Conservation (phyloP, 2,329 filamentous ascomycete genomes). For the Nannizziopsis arthrosporioides region DNA sequence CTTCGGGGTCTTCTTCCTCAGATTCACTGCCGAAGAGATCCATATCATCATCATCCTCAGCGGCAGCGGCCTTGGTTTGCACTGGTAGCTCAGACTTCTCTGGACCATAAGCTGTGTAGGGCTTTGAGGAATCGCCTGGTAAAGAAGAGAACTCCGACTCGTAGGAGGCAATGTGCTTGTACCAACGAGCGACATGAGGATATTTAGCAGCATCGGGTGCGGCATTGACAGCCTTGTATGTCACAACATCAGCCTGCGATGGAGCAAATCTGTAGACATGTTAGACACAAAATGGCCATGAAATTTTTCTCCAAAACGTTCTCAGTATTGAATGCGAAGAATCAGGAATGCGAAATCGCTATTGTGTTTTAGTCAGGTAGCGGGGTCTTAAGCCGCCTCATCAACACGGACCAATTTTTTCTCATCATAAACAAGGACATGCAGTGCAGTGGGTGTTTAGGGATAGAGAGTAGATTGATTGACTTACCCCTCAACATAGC, state of each 20-base stretch:
- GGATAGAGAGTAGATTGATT: conserved; percentile 18
- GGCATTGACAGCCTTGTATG: conserved; percentile 76
- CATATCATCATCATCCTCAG: conserved; percentile 69
- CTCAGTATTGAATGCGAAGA: conserved; percentile 16
- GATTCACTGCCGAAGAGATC: conserved; percentile 90
- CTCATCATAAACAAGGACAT: conserved; percentile 53
- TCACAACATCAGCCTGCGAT: conserved; percentile 90
- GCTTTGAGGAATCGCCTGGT: conserved; percentile 79
- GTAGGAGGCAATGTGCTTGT: conserved; percentile 94
- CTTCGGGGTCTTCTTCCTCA: conserved; percentile 88
- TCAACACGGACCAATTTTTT: conserved; percentile 88
- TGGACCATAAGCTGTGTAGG: conserved; percentile 82
- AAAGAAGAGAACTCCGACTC: conserved; percentile 86
- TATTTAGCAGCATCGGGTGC: conserved; percentile 73
- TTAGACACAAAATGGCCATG: conserved; percentile 9
- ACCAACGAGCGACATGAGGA: conserved; percentile 92
- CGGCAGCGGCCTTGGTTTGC: conserved; percentile 76
- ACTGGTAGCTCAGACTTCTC: conserved; percentile 64
- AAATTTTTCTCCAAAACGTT: conserved; percentile 2
- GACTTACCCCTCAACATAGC: conserved; percentile 74
- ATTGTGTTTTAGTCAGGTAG: conserved; percentile 65
- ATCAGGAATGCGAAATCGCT: conserved; percentile 64
- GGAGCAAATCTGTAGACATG: conserved; percentile 45
- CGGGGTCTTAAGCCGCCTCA: conserved; percentile 88
- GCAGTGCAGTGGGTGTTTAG: conserved; percentile 10